Evolutionary conservation across 225 moss, liverwort and hornwort genomes (phyloP), one percentile per base, ranked within the genome.

Genomic region (Sphagnum contortum): DNA sequence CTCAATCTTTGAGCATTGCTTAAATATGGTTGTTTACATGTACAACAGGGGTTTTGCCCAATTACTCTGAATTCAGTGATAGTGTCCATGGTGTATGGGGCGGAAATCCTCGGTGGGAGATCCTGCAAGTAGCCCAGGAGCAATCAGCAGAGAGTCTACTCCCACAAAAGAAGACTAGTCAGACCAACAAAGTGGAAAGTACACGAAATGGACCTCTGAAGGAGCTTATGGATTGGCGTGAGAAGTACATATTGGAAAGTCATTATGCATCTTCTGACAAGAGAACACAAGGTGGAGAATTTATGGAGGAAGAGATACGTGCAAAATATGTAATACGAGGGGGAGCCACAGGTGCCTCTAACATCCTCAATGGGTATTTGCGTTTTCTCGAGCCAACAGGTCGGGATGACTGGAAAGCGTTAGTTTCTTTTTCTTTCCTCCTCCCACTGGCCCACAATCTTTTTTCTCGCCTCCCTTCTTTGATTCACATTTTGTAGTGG

Each of bases 331-430:
- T 83, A 10, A 74, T 96, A 53, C 81, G 69, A 77, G 96, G 93
- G 62, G 96, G 96, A 64, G 96, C 92, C 11, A 82, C 85, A 53
- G 96, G 93, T 57, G 91, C 96, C 47, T 83, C 77, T 7, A 84
- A 86, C 63, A 72, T 83, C 46, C 80, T 98, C 44, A 79, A 83
- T 65, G 93, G 87, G 48, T 98, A 98, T 69, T 73, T 98, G 74
- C 81, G 90, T 60, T 93, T 87, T 75, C 68, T 89, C 72, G 96
- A 93, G 77, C 82, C 96, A 60, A 98, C 87, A 56, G 83, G 72
- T 66, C 83, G 88, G 77, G 81, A 79, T 75, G 93, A 93, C 74
- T 98, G 85, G 83, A 75, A 90, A 79, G 82, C 83, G 93, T 96
- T 69, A 69, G 96, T 81, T 50, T 5, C 69, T 66, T 62, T 56